Conservation (phyloP, 2,329 filamentous ascomycete genomes). For the Penicillium oxalicum region DNA sequence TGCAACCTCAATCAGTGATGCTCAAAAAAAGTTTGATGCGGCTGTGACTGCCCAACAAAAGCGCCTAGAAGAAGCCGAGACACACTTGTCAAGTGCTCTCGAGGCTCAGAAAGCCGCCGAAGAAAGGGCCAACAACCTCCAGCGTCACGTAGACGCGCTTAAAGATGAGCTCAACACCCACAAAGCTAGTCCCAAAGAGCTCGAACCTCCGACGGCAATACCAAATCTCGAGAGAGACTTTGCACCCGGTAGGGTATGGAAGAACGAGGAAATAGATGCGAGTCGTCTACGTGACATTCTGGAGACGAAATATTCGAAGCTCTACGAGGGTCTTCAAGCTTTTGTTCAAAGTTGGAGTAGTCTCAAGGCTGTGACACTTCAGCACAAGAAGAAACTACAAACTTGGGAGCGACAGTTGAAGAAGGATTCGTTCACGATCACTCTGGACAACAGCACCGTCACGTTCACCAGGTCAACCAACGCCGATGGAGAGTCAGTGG, state of each 20-base stretch:
- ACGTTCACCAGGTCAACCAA: conserved; percentile 24
- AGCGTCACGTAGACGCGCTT: conserved; percentile 18
- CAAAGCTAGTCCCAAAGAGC: conserved; percentile 10
- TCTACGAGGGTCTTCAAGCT: conserved; percentile 28
- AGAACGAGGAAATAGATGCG: conserved; percentile 6
- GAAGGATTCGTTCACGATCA: conserved; percentile 26
- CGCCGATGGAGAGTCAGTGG: not conserved
- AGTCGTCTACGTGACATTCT: conserved; percentile 17
- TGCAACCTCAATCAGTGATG: conserved; percentile 25
- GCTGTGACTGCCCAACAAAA: conserved; percentile 20
- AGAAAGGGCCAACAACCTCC: conserved; percentile 17
- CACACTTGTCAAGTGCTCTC: conserved; percentile 14
- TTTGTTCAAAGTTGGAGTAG: conserved; percentile 23
- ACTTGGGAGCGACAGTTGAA: conserved; percentile 27
- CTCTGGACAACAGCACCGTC: conserved; percentile 22
- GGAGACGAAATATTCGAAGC: conserved; percentile 26
- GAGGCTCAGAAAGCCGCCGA: conserved; percentile 16
- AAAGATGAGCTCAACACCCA: conserved; percentile 17
- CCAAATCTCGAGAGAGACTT: conserved; percentile 22
- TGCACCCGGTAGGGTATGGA: conserved; percentile 21
- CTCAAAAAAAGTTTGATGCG: conserved; percentile 21
- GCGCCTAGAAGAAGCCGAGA: conserved; percentile 19
- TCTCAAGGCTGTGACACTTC: conserved; percentile 28
- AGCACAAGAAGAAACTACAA: conserved; percentile 30
- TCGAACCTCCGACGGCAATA: conserved; percentile 11